phyloP scores from a whole-genome alignment of 331 rosid species.

The Arachis monticola region DNA sequence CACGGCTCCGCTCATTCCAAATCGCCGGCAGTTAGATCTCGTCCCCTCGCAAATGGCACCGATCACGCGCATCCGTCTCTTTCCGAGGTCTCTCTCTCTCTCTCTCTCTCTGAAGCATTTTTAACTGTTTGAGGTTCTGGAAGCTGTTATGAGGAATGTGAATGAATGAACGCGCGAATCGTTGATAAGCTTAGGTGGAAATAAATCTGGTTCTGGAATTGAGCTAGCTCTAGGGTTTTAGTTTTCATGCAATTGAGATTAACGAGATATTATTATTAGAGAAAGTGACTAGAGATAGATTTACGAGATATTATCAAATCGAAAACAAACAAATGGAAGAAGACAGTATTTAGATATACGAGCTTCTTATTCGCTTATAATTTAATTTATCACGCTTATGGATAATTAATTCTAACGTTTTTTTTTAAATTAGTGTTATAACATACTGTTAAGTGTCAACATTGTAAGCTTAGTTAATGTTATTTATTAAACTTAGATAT shows the following conservation, averaged over 20 bases:
- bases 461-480: background rate
- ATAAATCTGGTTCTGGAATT: slow-evolving; percentile 7
- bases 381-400: background rate
- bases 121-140: slow-evolving; percentile 13
- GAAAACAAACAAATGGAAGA: background rate
- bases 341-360: background rate
- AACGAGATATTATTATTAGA: background rate
- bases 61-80: slow-evolving; percentile 36
- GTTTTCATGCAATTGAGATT: background rate
- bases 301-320: too few relatives aligned
- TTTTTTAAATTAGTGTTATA: background rate
- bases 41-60: slow-evolving; percentile 57
- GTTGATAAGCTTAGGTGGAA: background rate
- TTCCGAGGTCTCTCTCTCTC: slow-evolving; percentile 55
- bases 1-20: slow-evolving; percentile 60
- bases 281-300: background rate
- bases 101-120: background rate
- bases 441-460: background rate
- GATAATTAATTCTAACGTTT: background rate
- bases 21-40: slow-evolving; percentile 43
- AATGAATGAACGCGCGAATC: background rate
- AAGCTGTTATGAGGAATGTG: slow-evolving; percentile 4
- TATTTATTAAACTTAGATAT: background rate
- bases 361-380: background rate
- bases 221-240: slow-evolving; percentile 11